These are phyloP conservation scores for Mortierella polycephala DNA, from an alignment of 371 early-diverging fungal species.

Conservation along the genomic window DNA sequence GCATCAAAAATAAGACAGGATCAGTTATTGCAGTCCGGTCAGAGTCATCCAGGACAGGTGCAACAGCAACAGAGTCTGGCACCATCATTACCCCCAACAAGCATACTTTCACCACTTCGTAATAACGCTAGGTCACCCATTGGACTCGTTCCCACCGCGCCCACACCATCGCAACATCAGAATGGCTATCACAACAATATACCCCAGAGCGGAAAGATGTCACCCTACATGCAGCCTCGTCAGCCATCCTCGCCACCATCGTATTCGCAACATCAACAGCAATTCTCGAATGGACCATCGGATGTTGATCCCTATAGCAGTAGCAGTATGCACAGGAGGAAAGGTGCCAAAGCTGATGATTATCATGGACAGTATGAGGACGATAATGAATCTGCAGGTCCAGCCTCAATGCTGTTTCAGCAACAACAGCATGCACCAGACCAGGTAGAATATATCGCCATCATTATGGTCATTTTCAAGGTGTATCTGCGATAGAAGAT, in stretches of 20 bases:
- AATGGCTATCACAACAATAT: slow-evolving; percentile 31
- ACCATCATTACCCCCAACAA: slow-evolving; percentile 28
- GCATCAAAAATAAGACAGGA: slow-evolving; percentile 73
- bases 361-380: slow-evolving; percentile 40
- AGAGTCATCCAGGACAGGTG: slow-evolving; percentile 24
- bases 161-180: slow-evolving; percentile 30
- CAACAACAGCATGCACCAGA: slow-evolving; percentile 51
- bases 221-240: slow-evolving; percentile 61
- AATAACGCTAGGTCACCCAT: slow-evolving; percentile 51
- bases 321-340: slow-evolving; percentile 45
- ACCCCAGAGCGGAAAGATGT: slow-evolving; percentile 54
- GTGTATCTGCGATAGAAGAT: background rate
- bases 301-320: slow-evolving; percentile 39
- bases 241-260: slow-evolving; percentile 24
- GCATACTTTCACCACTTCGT: slow-evolving; percentile 51
- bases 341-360: slow-evolving; percentile 30
- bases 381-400: slow-evolving; percentile 58
- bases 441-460: slow-evolving; percentile 10
- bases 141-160: slow-evolving; percentile 47
- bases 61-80: slow-evolving; percentile 41
- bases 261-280: slow-evolving; percentile 13
- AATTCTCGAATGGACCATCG: slow-evolving; percentile 22
- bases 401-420: slow-evolving; percentile 59
- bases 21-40: slow-evolving; percentile 40
- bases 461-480: background rate